A percentile compares a stretch with the other conserved stretches of the same genome.
These are phyloP conservation scores for Lentinula sp. DNA, from an alignment of 768 basidiomycete species.

Conservation along the genomic window DNA sequence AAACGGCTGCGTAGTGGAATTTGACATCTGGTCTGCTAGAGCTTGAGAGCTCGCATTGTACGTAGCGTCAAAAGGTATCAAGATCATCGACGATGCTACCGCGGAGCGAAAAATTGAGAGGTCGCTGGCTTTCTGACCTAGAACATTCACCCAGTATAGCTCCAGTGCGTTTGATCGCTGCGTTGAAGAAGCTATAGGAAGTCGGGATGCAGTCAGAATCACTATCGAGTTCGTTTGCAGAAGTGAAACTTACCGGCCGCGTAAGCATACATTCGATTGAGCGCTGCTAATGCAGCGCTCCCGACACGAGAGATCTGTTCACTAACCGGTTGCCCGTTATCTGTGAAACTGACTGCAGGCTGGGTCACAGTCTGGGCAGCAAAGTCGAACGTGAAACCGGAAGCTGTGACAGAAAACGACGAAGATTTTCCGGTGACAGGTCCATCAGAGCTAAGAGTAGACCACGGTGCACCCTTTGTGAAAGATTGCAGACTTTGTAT, in stretches of 20 bases:
- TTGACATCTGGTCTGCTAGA: conserved; percentile 34
- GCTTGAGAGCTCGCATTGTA: conserved; percentile 19
- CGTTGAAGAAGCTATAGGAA: conserved; percentile 44
- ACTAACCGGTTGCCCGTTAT: conserved; percentile 37
- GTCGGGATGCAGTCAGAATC: not conserved
- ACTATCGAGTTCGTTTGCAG: not conserved
- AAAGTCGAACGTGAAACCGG: conserved; percentile 57
- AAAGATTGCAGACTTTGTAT: conserved; percentile 37
- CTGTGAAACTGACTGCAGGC: conserved; percentile 37
- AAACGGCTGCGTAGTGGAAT: conserved; percentile 36
- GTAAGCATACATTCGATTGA: conserved; percentile 57
- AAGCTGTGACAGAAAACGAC: conserved; percentile 32
- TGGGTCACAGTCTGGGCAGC: conserved; percentile 44
- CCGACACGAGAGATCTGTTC: conserved; percentile 40
- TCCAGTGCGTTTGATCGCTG: conserved; percentile 42
- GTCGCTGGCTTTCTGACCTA: conserved; percentile 37
- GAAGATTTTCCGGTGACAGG: conserved; percentile 24
- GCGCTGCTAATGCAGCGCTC: conserved; percentile 24
- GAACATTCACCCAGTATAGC: conserved; percentile 48
- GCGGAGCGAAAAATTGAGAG: conserved; percentile 41
- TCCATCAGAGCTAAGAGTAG: conserved; percentile 32
- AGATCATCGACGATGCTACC: conserved; percentile 38
- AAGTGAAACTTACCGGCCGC: conserved; percentile 41
- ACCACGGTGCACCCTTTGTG: conserved; percentile 45
- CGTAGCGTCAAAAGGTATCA: conserved; percentile 56